Percentiles rank a stretch among this genome's conserved stretches.
Conservation (phyloP, 495 filamentous ascomycete species). For the Ascodesmis nigricans region DNA sequence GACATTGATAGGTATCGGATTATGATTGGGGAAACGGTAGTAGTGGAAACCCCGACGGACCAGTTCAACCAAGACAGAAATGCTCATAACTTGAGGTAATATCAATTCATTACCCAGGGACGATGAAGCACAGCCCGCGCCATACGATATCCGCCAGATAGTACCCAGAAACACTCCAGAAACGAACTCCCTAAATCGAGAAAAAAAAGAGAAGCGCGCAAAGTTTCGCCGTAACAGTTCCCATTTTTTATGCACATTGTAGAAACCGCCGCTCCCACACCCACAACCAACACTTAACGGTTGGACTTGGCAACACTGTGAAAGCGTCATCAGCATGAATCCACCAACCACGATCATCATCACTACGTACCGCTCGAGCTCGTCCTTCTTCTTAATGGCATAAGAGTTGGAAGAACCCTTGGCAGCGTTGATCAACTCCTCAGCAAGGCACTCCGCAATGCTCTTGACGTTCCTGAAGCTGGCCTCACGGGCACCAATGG, state of each 20-base stretch:
- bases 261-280: constrained; percentile 11
- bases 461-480: constrained; percentile 98
- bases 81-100: too few relatives aligned
- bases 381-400: constrained; percentile 99
- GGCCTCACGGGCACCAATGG: constrained; percentile 90
- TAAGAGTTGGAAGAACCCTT: constrained; percentile 99
- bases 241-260: constrained; percentile 13
- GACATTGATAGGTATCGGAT: too few relatives aligned
- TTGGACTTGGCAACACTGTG: constrained; percentile 94
- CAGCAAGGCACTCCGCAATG: constrained; percentile 91
- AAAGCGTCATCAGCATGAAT: too few relatives aligned
- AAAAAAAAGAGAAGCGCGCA: constrained; percentile 6
- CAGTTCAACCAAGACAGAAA: too few relatives aligned
- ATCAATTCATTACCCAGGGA: too few relatives aligned
- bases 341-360: too few relatives aligned
- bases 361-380: constrained; percentile 64
- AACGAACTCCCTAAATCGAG: too few relatives aligned
- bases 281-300: constrained; percentile 42
- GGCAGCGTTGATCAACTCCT: constrained; percentile 99
- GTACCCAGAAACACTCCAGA: too few relatives aligned
- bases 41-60: too few relatives aligned
- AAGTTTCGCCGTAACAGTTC: constrained; percentile 10
- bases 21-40: too few relatives aligned
- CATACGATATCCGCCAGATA: too few relatives aligned
- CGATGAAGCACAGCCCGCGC: too few relatives aligned